Percentiles rank a stretch among this genome's conserved stretches.
Conservation (phyloP, 2,329 filamentous ascomycete genomes). For the Xylariaceae sp. region DNA sequence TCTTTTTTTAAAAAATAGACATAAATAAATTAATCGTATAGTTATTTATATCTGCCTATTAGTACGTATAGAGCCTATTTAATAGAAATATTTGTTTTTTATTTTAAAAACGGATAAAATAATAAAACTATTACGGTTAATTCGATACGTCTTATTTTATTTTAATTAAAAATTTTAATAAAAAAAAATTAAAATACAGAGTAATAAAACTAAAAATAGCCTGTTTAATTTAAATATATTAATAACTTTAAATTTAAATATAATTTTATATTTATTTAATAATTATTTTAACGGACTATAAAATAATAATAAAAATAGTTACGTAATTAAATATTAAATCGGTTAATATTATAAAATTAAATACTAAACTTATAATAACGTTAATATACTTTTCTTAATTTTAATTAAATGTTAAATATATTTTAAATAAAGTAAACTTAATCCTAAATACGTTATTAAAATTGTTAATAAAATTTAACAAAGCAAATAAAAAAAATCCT, state of each 20-base stretch:
- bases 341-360: neutral
- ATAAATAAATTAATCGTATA: too few species aligned
- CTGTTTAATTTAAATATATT: constrained; percentile 1
- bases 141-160: constrained; percentile 1
- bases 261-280: neutral
- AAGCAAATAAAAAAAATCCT: neutral
- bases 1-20: too few species aligned
- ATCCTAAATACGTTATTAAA: neutral
- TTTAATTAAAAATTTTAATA: neutral
- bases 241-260: constrained; percentile 1
- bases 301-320: neutral
- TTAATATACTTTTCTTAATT: constrained; percentile 1
- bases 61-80: too few species aligned
- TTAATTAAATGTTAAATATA: constrained; percentile 1
- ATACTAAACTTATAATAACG: neutral
- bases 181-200: constrained; percentile 1
- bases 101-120: neutral
- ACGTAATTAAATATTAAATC: neutral
- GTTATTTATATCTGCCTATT: too few species aligned
- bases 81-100: constrained; percentile 3
- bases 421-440: neutral
- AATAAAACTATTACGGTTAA: neutral
- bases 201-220: constrained; percentile 1
- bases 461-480: neutral
- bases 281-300: neutral